Evolutionary conservation across 2,329 filamentous ascomycete genomes (phyloP), one percentile per base, ranked within the genome.

Genomic region (Colletotrichum coccodes): DNA sequence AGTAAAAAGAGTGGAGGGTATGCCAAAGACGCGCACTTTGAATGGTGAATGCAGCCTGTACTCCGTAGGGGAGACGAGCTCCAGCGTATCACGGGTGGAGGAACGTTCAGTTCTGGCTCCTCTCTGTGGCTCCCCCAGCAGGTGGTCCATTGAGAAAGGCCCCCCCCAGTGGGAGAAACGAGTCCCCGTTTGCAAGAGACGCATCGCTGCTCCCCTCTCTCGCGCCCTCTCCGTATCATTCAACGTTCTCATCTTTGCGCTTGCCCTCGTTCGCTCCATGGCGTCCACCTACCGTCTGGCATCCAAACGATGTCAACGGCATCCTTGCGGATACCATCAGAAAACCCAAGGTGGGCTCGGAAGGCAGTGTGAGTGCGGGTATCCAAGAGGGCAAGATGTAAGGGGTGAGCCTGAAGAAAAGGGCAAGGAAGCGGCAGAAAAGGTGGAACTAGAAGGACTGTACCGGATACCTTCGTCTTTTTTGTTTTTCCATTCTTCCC

Each of bases 1-100:
- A 64, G 60, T 64, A 60, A 68, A 68, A 64, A 64, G 40, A 64
- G 60, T 59, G 60, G 60, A 68, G 60, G 60, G 38, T 9, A 40
- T n/a, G 12, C 54, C 12, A 6, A 34, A 34, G 40, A 46, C 21
- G 38, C 38, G 36, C 36, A 14, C 38, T 57, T 26, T 26, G 9
- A 42, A 58, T 58, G 40, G 54, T 6, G 6, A 34, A 58, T 36
- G n/a, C 40, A 21, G 40, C 40, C 40, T 28, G 16, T 34, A 32
- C 28, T 46, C 40, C 54, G 4, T 34, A 14, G 28, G 18, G 12
- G 28, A 46, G 50, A 36, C 26, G 30, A n/a, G 34, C 49, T 7
- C n/a, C 32, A 53, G 28, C 54, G n/a, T 46, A 46, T 58, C 54
- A 44, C 53, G 32, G 40, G 28, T 42, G 54, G 21, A 42, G 30